Percentiles rank a stretch among this genome's conserved stretches.
Conservation (phyloP, 148 eudicot species). For the Agrostemma githago region DNA sequence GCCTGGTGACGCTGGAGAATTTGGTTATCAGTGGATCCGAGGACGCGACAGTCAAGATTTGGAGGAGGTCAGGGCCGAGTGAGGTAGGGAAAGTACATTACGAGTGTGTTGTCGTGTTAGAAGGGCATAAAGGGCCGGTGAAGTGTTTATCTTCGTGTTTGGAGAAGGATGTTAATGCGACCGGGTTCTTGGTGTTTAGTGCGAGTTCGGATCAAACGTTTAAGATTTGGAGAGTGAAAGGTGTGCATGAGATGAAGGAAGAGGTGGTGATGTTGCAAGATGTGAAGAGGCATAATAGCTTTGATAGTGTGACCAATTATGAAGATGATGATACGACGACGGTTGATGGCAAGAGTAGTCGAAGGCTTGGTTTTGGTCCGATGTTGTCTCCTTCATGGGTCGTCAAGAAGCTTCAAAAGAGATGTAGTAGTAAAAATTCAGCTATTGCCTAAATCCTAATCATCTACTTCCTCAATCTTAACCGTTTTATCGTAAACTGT, state of each 20-base stretch:
- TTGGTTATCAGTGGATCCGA: conserved; percentile 60
- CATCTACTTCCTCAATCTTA: too few relatives aligned
- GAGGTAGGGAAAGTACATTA: conserved; percentile 43
- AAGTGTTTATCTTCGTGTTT: conserved; percentile 45
- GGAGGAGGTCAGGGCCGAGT: conserved; percentile 52
- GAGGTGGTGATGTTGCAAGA: conserved; percentile 16
- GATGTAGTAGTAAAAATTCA: neutral
- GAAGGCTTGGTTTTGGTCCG: conserved; percentile 37
- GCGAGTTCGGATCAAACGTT: conserved; percentile 59
- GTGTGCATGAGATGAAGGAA: conserved; percentile 22
- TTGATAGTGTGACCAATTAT: neutral
- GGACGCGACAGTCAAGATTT: conserved; percentile 53
- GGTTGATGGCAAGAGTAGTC: neutral
- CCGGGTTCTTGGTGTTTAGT: conserved; percentile 45
- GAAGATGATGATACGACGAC: neutral
- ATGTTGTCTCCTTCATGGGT: conserved; percentile 48
- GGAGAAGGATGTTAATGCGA: conserved; percentile 27
- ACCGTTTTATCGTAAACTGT: too few relatives aligned
- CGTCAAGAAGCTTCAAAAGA: conserved; percentile 34
- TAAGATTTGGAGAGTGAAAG: conserved; percentile 61
- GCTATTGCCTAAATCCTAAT: neutral
- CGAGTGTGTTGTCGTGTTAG: conserved; percentile 49
- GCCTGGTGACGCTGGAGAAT: conserved; percentile 39
- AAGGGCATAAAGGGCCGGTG: conserved; percentile 65
- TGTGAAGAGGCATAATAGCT: conserved; percentile 8